phyloP scores from a whole-genome alignment of 2,329 filamentous ascomycete genomes.

The Scytalidium lignicola region DNA sequence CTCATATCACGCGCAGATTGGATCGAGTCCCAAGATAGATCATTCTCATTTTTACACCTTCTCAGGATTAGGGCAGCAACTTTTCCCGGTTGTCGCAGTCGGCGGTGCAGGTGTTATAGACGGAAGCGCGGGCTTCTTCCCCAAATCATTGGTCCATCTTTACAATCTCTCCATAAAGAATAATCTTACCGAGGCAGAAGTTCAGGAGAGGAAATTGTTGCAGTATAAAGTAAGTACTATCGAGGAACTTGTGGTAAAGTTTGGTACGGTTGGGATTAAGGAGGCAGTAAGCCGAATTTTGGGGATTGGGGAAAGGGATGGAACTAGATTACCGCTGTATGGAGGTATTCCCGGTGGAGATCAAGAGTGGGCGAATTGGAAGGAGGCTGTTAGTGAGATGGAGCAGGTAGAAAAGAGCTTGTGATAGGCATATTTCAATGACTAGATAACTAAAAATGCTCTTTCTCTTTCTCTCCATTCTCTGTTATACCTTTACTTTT shows the following conservation, averaged over 20 bases:
- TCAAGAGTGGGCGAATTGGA: conserved; percentile 44
- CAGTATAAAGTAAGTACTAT: conserved; percentile 57
- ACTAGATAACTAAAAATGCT: no score
- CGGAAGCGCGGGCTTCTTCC: conserved; percentile 60
- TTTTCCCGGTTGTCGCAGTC: conserved; percentile 56
- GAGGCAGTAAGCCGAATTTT: conserved; percentile 56
- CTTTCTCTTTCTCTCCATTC: no score
- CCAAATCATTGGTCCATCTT: conserved; percentile 53
- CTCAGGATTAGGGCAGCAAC: conserved; percentile 61
- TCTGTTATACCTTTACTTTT: no score
- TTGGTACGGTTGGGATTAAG: conserved; percentile 60
- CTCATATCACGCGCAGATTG: conserved; percentile 58
- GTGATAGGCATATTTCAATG: neutral
- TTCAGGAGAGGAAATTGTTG: conserved; percentile 46
- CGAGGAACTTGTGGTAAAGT: conserved; percentile 56
- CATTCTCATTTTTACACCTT: conserved; percentile 54
- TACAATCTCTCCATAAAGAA: conserved; percentile 41
- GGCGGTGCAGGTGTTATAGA: conserved; percentile 63
- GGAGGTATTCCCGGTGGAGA: conserved; percentile 49
- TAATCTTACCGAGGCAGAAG: conserved; percentile 34
- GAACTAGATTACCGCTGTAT: conserved; percentile 52
- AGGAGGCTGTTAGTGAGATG: conserved; percentile 26
- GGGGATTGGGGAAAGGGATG: conserved; percentile 53
- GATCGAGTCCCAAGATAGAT: conserved; percentile 54
- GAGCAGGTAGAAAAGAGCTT: conserved; percentile 22